phyloP scores from a whole-genome alignment of 208 protist genomes.

The Crithidia expoeki region DNA sequence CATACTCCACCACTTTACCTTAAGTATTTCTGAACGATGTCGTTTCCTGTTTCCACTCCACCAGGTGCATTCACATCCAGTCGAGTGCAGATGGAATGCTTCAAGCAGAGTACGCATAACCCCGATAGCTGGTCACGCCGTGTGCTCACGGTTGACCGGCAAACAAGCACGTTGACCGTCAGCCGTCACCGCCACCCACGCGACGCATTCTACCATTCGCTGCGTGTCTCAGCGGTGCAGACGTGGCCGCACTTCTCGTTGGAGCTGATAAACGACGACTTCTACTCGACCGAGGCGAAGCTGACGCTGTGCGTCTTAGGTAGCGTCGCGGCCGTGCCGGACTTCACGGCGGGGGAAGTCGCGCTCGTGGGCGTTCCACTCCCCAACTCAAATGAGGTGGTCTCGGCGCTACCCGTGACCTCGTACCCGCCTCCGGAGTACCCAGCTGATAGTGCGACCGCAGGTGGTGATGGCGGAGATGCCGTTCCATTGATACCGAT shows the following conservation, averaged over 20 bases:
- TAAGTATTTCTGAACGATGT: background rate
- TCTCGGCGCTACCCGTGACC: background rate
- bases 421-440: background rate
- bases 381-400: background rate
- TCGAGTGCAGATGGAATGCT: background rate
- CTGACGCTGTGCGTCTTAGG: constrained; percentile 11
- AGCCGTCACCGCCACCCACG: constrained; percentile 7
- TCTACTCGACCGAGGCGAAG: constrained; percentile 10
- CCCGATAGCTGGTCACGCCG: background rate
- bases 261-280: constrained; percentile 4
- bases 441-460: too few relatives aligned
- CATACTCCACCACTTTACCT: too few relatives aligned
- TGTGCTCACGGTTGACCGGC: background rate
- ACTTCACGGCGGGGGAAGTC: background rate
- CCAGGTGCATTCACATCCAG: background rate
- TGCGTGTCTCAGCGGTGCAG: constrained; percentile 3
- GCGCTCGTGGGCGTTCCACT: constrained; percentile 6
- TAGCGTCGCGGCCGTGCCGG: constrained; percentile 1
- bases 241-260: constrained; percentile 13
- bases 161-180: background rate
- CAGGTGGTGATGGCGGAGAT: background rate
- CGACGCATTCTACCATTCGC: constrained; percentile 11
- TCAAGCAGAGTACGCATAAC: constrained; percentile 11
- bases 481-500: background rate
- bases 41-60: background rate